Conservation (phyloP, 768 basidiomycete species). For the Ramaria rubella region DNA sequence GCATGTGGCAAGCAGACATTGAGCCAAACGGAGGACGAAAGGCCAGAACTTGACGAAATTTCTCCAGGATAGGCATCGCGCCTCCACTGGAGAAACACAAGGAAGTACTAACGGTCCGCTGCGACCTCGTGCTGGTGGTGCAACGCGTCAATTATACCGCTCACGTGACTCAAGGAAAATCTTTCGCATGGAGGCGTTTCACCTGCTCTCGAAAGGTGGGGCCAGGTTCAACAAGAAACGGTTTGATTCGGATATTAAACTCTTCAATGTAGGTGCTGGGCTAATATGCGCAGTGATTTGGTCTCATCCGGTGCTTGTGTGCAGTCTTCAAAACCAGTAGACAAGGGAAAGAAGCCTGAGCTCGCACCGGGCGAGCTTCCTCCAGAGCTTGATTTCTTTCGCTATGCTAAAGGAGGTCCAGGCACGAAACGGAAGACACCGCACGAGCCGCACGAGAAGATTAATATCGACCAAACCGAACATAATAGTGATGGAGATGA, state of each 20-base stretch:
- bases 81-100: neutral
- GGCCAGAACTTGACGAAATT: too few species aligned
- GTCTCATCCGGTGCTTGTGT: neutral
- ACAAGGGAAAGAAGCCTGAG: slow-evolving; percentile 7
- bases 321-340: neutral
- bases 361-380: slow-evolving; percentile 51
- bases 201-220: slow-evolving; percentile 82
- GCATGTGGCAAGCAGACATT: neutral
- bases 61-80: neutral
- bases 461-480: slow-evolving; percentile 14
- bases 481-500: slow-evolving; percentile 16
- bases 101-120: neutral
- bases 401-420: slow-evolving; percentile 57
- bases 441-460: slow-evolving; percentile 8
- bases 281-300: neutral
- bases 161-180: neutral
- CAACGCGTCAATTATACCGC: too few species aligned
- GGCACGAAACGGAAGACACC: slow-evolving; percentile 44
- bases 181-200: slow-evolving; percentile 76
- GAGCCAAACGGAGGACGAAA: too few species aligned
- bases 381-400: slow-evolving; percentile 85
- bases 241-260: slow-evolving; percentile 60
- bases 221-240: slow-evolving; percentile 70
- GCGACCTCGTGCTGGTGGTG: too few species aligned
- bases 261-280: slow-evolving; percentile 52